Evolutionary conservation across 2,329 filamentous ascomycete genomes (phyloP).

Genomic region (Colletotrichum sp.): DNA sequence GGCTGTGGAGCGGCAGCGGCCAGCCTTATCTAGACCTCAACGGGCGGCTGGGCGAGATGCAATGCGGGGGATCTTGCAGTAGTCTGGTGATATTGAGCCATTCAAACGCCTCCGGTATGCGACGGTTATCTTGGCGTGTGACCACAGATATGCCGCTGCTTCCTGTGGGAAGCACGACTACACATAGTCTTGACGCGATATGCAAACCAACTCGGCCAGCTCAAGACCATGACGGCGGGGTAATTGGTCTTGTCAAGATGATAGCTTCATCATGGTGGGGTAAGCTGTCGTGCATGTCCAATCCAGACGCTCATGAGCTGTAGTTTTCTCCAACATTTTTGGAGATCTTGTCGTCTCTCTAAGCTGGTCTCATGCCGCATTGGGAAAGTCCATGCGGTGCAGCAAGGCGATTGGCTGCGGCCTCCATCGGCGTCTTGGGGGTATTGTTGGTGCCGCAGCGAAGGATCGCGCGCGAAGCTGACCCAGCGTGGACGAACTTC

Average conservation of each 20-base stretch:
- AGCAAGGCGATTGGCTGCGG: neutral
- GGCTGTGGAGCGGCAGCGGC: neutral
- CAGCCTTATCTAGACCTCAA: constrained; percentile 3
- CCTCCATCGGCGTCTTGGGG: neutral
- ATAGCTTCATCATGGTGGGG: neutral
- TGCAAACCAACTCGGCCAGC: neutral
- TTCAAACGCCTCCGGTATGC: neutral
- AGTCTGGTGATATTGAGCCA: neutral
- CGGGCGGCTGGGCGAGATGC: neutral
- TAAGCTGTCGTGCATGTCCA: neutral
- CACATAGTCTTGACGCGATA: too few relatives aligned
- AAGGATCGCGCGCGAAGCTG: neutral
- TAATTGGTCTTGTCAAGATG: neutral
- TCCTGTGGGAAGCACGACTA: too few relatives aligned
- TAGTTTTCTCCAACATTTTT: constrained; percentile 1
- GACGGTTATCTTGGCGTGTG: neutral
- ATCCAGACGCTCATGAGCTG: neutral
- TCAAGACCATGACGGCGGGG: neutral
- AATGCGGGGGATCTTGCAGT: constrained; percentile 8
- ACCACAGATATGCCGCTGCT: neutral
- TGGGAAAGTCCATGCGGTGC: constrained; percentile 13
- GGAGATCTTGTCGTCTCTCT: neutral
- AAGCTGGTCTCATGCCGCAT: neutral
- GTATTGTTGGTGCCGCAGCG: neutral
- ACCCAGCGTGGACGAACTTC: neutral